phyloP scores from a whole-genome alignment of 2,329 filamentous ascomycete genomes.

The Hypoxylon sp. region DNA sequence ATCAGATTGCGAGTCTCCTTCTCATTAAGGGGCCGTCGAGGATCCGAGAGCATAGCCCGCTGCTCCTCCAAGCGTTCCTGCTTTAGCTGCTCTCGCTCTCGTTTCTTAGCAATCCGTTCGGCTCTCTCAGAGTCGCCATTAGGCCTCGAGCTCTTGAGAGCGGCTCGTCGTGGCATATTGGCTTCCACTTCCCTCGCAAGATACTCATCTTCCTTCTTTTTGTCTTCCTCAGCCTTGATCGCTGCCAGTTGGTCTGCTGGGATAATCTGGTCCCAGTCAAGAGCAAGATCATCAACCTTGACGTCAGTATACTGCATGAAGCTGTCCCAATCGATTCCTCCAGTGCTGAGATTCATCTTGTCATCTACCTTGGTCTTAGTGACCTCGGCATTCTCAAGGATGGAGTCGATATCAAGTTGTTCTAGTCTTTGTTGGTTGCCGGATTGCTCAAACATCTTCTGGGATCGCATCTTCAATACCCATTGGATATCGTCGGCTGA shows the following conservation, averaged over 20 bases:
- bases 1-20: conserved; percentile 95
- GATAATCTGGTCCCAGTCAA: conserved; percentile 99
- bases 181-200: conserved; percentile 86
- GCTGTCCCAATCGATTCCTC: conserved; percentile 87
- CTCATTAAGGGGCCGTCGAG: conserved; percentile 88
- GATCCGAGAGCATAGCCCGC: conserved; percentile 81
- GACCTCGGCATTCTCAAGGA: conserved; percentile 95
- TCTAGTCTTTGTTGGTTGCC: conserved; percentile 97
- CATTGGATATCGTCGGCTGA: conserved; percentile 96
- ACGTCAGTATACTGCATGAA: conserved; percentile 99
- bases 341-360: conserved; percentile 91
- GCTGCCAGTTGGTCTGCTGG: conserved; percentile 91
- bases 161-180: conserved; percentile 83
- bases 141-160: conserved; percentile 70
- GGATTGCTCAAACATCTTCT: conserved; percentile 98
- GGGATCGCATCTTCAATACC: conserved; percentile 97
- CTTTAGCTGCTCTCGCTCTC: conserved; percentile 75
- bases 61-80: conserved; percentile 83
- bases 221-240: conserved; percentile 90
- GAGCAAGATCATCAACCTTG: conserved; percentile 83
- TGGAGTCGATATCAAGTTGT: conserved; percentile 96
- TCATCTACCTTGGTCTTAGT: conserved; percentile 97
- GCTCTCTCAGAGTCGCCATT: conserved; percentile 72
- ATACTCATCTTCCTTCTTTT: conserved; percentile 85
- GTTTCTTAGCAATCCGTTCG: conserved; percentile 76